Percentiles rank a stretch among this genome's conserved stretches.
These are phyloP conservation scores for Lentinula aciculospora DNA, from an alignment of 768 basidiomycete species.

Conservation along the genomic window DNA sequence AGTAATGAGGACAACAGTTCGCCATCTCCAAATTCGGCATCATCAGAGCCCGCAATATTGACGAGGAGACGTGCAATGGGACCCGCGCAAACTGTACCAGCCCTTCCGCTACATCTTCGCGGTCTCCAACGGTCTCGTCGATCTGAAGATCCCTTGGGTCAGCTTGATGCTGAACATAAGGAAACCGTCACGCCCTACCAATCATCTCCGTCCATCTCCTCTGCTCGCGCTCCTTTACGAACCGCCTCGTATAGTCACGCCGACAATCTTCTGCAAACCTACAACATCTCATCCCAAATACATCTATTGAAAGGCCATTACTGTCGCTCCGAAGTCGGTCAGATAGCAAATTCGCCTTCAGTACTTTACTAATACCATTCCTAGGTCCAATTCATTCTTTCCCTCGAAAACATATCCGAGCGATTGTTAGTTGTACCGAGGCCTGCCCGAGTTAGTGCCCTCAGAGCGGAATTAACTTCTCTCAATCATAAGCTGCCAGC, in stretches of 20 bases:
- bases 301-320: constrained; percentile 82
- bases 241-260: constrained; percentile 37
- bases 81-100: constrained; percentile 71
- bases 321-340: constrained; percentile 76
- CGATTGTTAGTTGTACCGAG: constrained; percentile 87
- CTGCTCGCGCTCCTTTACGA: constrained; percentile 37
- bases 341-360: constrained; percentile 1
- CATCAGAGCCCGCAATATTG: neutral
- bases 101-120: constrained; percentile 59
- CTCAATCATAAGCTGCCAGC: constrained; percentile 96
- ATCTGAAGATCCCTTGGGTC: constrained; percentile 73
- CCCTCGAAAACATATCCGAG: constrained; percentile 90
- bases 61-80: constrained; percentile 44
- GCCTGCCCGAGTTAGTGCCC: constrained; percentile 92
- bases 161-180: constrained; percentile 42
- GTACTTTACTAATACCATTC: constrained; percentile 10
- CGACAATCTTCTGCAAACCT: constrained; percentile 60
- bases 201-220: constrained; percentile 67
- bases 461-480: constrained; percentile 91
- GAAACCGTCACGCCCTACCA: constrained; percentile 46
- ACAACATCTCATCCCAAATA: constrained; percentile 60
- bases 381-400: constrained; percentile 81
- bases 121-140: constrained; percentile 45
- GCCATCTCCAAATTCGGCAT: neutral
- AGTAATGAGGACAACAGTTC: neutral